Conservation (phyloP, 2,329 filamentous ascomycete species). For the Sclerotinia trifoliorum region DNA sequence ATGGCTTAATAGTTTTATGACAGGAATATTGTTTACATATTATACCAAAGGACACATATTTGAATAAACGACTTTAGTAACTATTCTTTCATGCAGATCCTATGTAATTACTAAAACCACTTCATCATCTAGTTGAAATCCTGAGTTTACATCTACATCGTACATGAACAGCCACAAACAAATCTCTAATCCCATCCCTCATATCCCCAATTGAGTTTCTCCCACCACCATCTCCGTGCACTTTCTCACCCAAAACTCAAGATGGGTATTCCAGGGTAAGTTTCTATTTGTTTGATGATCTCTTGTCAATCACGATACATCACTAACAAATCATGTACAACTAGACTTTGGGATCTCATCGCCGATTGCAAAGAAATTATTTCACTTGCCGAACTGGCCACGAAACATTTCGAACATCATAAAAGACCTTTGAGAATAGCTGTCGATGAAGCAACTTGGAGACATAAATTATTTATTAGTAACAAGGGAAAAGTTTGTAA, state of each 20-base stretch:
- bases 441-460: conserved; percentile 95
- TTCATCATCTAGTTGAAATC: not conserved
- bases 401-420: conserved; percentile 67
- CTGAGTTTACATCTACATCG: too few species aligned
- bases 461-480: conserved; percentile 47
- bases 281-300: not conserved
- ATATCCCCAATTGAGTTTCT: not conserved
- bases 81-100: not conserved
- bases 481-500: not conserved
- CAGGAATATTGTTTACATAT: not conserved
- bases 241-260: not conserved
- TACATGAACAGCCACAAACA: not conserved
- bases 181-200: not conserved
- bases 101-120: not conserved
- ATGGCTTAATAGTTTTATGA: conserved; percentile 11
- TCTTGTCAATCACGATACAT: not conserved
- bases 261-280: conserved; percentile 14
- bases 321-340: not conserved
- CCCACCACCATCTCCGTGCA: conserved; percentile 6
- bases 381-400: conserved; percentile 51
- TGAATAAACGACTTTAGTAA: not conserved
- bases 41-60: not conserved
- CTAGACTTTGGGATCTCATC: conserved; percentile 23
- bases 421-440: conserved; percentile 75
- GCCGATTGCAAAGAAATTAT: conserved; percentile 16